Conservation (phyloP, 164 flowering plant genomes). For the Vitis amurensis region DNA sequence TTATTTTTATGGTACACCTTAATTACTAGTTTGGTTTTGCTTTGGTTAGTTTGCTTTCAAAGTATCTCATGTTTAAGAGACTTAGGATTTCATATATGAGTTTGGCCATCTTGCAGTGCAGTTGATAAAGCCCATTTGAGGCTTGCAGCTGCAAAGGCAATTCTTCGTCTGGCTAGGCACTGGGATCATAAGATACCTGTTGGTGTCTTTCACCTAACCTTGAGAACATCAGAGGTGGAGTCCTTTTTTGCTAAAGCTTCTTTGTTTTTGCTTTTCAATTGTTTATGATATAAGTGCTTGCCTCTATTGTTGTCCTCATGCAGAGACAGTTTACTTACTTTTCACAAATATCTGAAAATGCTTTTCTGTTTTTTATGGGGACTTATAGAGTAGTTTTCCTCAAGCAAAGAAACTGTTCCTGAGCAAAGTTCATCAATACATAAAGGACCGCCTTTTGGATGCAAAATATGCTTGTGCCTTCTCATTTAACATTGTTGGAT, state of each 20-base stretch:
- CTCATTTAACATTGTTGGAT: constrained; percentile 39
- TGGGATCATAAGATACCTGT: constrained; percentile 94
- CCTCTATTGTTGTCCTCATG: not conserved
- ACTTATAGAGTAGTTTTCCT: constrained; percentile 55
- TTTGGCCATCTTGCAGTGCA: constrained; percentile 50
- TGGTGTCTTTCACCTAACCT: constrained; percentile 73
- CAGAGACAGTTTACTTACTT: not conserved
- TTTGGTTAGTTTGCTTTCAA: not conserved
- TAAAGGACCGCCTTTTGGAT: constrained; percentile 82
- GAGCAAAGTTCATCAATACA: constrained; percentile 81
- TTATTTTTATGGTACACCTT: not conserved
- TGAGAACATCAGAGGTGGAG: constrained; percentile 74
- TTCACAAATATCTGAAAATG: not conserved
- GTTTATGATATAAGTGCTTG: not conserved
- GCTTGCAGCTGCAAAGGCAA: constrained; percentile 89
- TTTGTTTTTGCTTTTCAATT: constrained; percentile 1
- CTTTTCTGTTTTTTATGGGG: constrained; percentile 5
- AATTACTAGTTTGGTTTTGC: too few relatives aligned
- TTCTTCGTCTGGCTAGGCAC: constrained; percentile 75
- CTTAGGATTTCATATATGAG: constrained; percentile 1
- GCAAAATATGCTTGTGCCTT: constrained; percentile 87
- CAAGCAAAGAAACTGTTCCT: constrained; percentile 71
- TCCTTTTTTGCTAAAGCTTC: constrained; percentile 6
- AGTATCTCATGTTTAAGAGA: not conserved
- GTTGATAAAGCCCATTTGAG: constrained; percentile 86